Evolutionary conservation across 768 basidiomycete species (phyloP).

Genomic region (Sistotremastrum suecicum): DNA sequence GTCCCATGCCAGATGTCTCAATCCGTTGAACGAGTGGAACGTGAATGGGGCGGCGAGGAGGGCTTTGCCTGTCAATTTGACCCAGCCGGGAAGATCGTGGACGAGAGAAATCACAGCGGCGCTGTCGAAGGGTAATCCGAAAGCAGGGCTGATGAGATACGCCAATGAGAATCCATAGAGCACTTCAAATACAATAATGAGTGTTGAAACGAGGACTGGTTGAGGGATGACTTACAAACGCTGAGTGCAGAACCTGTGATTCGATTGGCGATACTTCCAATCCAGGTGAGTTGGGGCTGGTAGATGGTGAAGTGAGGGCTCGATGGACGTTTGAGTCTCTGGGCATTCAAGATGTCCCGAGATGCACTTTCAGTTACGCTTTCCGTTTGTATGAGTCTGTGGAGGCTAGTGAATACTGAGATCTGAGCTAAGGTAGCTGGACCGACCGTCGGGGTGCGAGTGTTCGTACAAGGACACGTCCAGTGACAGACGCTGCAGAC

Average conservation of each 20-base stretch:
- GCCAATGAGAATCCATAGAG: constrained; percentile 80
- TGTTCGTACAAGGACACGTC: constrained; percentile 12
- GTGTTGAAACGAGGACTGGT: constrained; percentile 1
- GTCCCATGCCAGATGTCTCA: constrained; percentile 89
- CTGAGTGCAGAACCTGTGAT: constrained; percentile 72
- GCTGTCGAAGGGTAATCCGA: constrained; percentile 55
- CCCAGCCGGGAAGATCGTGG: constrained; percentile 53
- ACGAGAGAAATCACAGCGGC: constrained; percentile 62
- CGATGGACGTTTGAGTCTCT: constrained; percentile 78
- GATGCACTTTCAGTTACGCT: constrained; percentile 47
- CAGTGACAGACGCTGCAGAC: constrained; percentile 6
- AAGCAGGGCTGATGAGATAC: constrained; percentile 67
- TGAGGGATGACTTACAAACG: constrained; percentile 37
- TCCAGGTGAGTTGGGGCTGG: constrained; percentile 86
- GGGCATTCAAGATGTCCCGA: constrained; percentile 63
- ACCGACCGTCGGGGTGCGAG: constrained; percentile 28
- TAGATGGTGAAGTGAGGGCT: constrained; percentile 97
- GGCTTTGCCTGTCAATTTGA: constrained; percentile 66
- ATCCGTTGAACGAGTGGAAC: constrained; percentile 82
- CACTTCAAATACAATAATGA: constrained; percentile 27
- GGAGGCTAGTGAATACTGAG: constrained; percentile 1
- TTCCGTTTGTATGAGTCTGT: constrained; percentile 47
- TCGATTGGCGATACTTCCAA: constrained; percentile 77
- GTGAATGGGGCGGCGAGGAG: constrained; percentile 78
- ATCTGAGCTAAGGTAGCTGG: not conserved